Evolutionary conservation across 2,329 filamentous ascomycete genomes (phyloP).

Genomic region (Alternaria atra): DNA sequence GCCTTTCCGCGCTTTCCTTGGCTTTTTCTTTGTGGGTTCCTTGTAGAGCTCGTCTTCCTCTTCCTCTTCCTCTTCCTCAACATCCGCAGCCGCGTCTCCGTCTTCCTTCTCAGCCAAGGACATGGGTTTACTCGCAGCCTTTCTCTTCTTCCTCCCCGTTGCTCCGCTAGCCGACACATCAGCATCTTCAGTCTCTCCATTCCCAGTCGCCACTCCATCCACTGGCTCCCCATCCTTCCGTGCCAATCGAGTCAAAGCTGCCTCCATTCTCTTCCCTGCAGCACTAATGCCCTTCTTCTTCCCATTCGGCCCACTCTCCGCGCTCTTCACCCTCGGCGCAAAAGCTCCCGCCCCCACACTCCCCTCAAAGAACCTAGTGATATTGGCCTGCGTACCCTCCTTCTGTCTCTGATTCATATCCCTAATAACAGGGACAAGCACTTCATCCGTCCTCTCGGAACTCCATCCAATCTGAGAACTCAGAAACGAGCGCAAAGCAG

Average conservation of each 20-base stretch:
- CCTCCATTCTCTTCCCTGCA: constrained; percentile 46
- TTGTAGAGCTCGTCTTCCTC: constrained; percentile 36
- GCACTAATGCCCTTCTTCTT: constrained; percentile 42
- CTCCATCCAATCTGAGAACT: constrained; percentile 95
- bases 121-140: constrained; percentile 20
- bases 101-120: constrained; percentile 25
- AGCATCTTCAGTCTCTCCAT: constrained; percentile 25
- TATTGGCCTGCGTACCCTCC: constrained; percentile 95
- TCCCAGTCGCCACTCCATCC: constrained; percentile 28
- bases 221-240: constrained; percentile 34
- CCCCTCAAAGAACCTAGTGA: constrained; percentile 90
- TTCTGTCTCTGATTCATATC: constrained; percentile 91
- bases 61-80: constrained; percentile 30
- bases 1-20: constrained; percentile 25
- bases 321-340: constrained; percentile 71
- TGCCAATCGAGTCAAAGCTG: constrained; percentile 43
- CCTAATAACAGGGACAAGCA: constrained; percentile 91
- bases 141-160: constrained; percentile 32
- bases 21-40: constrained; percentile 43
- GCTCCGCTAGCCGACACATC: constrained; percentile 17
- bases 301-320: constrained; percentile 65
- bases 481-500: constrained; percentile 82
- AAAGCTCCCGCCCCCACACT: constrained; percentile 75
- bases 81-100: constrained; percentile 10
- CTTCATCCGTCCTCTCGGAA: constrained; percentile 90